Evolutionary conservation across 1,139 yeast species (phyloP), one percentile per base, ranked within the genome.

Genomic region (Hemisphaericaspora xylofermentans): DNA sequence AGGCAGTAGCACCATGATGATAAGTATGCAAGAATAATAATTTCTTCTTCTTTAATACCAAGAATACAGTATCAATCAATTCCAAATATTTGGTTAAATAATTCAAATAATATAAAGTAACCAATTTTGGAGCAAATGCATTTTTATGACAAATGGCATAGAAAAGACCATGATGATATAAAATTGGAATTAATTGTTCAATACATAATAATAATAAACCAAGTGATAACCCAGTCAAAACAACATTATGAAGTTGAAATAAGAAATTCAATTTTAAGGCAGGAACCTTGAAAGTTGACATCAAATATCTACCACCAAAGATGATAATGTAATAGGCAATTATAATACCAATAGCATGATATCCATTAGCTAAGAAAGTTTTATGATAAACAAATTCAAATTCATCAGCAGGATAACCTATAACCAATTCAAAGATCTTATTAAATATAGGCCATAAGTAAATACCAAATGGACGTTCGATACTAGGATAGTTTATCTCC

Each of bases 1-100:
- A 73, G 12, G 98, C 98, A 43, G 98, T 93, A 51, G 98, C 98
- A 47, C 98, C 98, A 61, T 93, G 98, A 68, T 93, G 98, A 71
- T 89, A 93, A 45, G 95, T 88, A 72, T 93, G 98, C 65, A 93
- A 75, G 60, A 91, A 91, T 51, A 93, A 74, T 58, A 85, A 76
- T 64, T 89, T 91, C 74, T 93, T 93, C 76, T 88, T 85, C 68
- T 89, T 88, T 63, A 93, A 76, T 47, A 93, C 95, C 59, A 93
- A 76, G 71, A 93, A 93, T 24, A 89, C 82, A 19, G 98, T 93
- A 67, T 93, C 98, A 45, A 91, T 61, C 59, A 93, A 82, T 71
- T 93, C 98, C 55, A 86, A 54, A 65, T 78, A 84, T 63, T 86
- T 84, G 57, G 88, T 82, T 63, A 85, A 68, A 61, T 86, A 85